A percentile compares a stretch with the other conserved stretches of the same genome.
Evolutionary conservation across 2,329 filamentous ascomycete species (phyloP).

Genomic region (Scortechinia acanthostroma): DNA sequence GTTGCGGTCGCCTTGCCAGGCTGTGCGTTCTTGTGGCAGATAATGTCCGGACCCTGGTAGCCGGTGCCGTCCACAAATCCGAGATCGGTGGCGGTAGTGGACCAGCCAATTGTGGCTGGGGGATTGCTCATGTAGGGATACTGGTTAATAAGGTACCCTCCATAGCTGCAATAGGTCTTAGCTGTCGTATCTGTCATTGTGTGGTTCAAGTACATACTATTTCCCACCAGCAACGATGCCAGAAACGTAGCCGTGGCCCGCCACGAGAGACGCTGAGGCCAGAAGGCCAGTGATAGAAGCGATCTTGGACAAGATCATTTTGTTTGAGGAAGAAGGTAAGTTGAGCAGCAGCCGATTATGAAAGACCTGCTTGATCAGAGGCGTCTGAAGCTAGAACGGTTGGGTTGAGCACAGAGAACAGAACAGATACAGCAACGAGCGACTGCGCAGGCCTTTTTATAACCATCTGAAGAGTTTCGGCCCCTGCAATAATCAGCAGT

Average conservation of each 20-base stretch:
- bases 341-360: too few species aligned
- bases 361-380: constrained; percentile 4
- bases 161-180: constrained; percentile 22
- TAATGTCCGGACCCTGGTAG: constrained; percentile 42
- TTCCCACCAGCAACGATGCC: constrained; percentile 34
- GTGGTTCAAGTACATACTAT: constrained; percentile 11
- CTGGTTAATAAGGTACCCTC: constrained; percentile 26
- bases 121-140: constrained; percentile 22
- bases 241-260: constrained; percentile 34
- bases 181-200: not conserved
- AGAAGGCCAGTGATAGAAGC: constrained; percentile 6
- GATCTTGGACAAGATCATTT: constrained; percentile 2
- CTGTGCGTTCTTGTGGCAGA: constrained; percentile 51
- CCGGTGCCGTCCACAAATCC: constrained; percentile 38
- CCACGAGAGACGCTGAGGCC: constrained; percentile 23
- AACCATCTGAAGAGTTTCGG: too few species aligned
- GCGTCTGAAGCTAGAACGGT: constrained; percentile 11
- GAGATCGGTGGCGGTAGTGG: constrained; percentile 36
- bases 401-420: too few species aligned
- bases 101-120: constrained; percentile 46
- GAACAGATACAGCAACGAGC: too few species aligned
- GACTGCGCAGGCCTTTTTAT: too few species aligned
- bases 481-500: too few species aligned
- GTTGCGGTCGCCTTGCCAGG: constrained; percentile 39
- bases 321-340: too few species aligned